Evolutionary conservation across 2,329 filamentous ascomycete species (phyloP).

Genomic region (Neonectria punicea): DNA sequence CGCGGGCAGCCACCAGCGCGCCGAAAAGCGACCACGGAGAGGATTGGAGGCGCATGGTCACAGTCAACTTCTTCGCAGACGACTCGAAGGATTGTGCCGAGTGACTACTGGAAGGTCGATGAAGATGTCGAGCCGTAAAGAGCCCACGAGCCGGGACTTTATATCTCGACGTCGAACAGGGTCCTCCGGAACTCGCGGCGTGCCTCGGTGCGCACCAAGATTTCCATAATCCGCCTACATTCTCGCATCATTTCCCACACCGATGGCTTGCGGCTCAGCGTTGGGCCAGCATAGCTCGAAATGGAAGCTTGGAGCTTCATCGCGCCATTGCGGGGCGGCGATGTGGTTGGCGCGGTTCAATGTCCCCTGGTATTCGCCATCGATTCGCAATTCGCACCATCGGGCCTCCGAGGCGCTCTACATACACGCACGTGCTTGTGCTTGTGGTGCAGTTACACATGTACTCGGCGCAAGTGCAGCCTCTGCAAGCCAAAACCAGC

Average conservation of each 20-base stretch:
- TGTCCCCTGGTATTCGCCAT: slow-evolving; percentile 1
- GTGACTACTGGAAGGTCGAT: not conserved
- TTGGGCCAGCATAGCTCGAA: not conserved
- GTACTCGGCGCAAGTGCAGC: no score
- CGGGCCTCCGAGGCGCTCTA: no score
- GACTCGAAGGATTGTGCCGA: not conserved
- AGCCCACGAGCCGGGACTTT: not conserved
- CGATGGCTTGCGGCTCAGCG: not conserved
- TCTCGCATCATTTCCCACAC: slow-evolving; percentile 6
- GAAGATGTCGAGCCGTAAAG: not conserved
- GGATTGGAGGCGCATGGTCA: slow-evolving; percentile 4
- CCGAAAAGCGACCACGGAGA: slow-evolving; percentile 6
- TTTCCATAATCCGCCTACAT: not conserved
- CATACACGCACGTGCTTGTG: no score
- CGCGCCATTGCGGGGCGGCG: not conserved
- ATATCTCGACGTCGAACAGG: not conserved
- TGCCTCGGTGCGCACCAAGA: no score
- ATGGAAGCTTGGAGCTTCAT: not conserved
- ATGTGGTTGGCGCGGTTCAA: not conserved
- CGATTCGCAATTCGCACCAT: slow-evolving; percentile 2
- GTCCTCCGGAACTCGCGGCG: not conserved
- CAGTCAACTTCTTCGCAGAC: not conserved
- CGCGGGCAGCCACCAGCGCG: slow-evolving; percentile 6
- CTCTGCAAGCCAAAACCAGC: no score
- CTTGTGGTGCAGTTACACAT: no score